Conservation (phyloP, 306 rosid species). For the Glycine latifolia region DNA sequence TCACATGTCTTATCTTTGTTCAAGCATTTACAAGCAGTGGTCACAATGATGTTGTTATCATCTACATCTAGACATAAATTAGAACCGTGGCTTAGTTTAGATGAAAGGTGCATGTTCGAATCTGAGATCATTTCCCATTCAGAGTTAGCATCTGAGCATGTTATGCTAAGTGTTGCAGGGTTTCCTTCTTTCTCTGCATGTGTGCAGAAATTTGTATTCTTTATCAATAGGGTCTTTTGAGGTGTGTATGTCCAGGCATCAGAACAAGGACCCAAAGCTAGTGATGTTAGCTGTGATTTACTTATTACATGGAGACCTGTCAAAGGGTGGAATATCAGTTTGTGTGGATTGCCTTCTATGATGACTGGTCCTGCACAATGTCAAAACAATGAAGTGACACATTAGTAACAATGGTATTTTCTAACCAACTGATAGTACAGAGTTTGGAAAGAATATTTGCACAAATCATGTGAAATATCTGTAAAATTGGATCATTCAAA, state of each 20-base stretch:
- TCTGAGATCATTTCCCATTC: slow-evolving; percentile 77
- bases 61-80: slow-evolving; percentile 74
- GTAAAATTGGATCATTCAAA: no score
- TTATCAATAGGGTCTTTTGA: slow-evolving; percentile 44
- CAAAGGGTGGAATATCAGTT: slow-evolving; percentile 75
- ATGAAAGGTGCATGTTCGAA: slow-evolving; percentile 76
- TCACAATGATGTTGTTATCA: slow-evolving; percentile 60
- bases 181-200: slow-evolving; percentile 52
- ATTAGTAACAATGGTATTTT: not conserved
- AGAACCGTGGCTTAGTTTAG: slow-evolving; percentile 53
- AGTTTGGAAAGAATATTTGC: no score
- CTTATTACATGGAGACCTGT: slow-evolving; percentile 72
- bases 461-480: no score
- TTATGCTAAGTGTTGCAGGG: slow-evolving; percentile 59
- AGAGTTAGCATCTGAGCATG: slow-evolving; percentile 55
- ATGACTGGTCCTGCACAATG: slow-evolving; percentile 49
- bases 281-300: slow-evolving; percentile 49
- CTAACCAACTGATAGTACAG: no score
- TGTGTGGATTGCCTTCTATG: slow-evolving; percentile 38
- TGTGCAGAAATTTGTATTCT: slow-evolving; percentile 72
- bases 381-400: not conserved
- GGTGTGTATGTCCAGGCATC: slow-evolving; percentile 69
- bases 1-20: slow-evolving; percentile 61
- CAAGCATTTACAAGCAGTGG: slow-evolving; percentile 78
- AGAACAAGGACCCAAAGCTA: slow-evolving; percentile 70